A percentile compares a stretch with the other conserved stretches of the same genome.
These are phyloP conservation scores for Hypericum perforatum DNA, from an alignment of 345 rosid species.

Conservation along the genomic window DNA sequence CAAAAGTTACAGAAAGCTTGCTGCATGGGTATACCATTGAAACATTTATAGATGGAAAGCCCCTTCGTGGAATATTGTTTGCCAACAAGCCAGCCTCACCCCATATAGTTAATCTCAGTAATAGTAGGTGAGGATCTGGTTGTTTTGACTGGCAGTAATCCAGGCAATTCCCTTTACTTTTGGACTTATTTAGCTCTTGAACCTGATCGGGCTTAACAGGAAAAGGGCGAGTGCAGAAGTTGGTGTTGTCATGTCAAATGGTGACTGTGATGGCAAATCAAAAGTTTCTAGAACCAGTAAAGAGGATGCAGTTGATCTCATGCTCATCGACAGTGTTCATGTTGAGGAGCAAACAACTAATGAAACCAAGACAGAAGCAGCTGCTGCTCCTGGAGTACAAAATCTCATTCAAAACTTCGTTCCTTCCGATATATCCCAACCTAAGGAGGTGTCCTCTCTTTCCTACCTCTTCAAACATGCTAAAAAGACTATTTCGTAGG, in stretches of 20 bases:
- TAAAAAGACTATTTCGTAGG: too few species aligned
- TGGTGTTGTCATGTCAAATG: constrained; percentile 29
- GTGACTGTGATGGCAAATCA: constrained; percentile 31
- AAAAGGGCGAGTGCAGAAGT: constrained; percentile 37
- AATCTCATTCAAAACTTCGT: constrained; percentile 19
- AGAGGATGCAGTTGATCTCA: constrained; percentile 20
- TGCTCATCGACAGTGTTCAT: constrained; percentile 19
- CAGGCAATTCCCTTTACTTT: neutral
- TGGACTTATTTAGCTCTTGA: constrained; percentile 7
- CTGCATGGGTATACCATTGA: constrained; percentile 72
- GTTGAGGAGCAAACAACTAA: constrained; percentile 23
- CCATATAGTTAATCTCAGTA: constrained; percentile 22
- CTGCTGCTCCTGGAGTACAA: constrained; percentile 23
- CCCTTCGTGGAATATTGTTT: constrained; percentile 75
- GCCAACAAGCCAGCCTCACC: constrained; percentile 44
- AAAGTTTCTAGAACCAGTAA: constrained; percentile 21
- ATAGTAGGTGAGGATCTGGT: constrained; percentile 35
- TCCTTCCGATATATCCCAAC: constrained; percentile 18
- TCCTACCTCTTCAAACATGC: too few species aligned
- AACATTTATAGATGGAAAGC: constrained; percentile 77
- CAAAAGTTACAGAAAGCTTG: constrained; percentile 63
- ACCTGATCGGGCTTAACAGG: constrained; percentile 24
- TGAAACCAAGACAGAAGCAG: constrained; percentile 20
- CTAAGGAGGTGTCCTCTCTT: constrained; percentile 28
- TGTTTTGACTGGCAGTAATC: neutral